Evolutionary conservation across 352 stramenopile species (phyloP).

Genomic region (Globisporangium recalcitrans): DNA sequence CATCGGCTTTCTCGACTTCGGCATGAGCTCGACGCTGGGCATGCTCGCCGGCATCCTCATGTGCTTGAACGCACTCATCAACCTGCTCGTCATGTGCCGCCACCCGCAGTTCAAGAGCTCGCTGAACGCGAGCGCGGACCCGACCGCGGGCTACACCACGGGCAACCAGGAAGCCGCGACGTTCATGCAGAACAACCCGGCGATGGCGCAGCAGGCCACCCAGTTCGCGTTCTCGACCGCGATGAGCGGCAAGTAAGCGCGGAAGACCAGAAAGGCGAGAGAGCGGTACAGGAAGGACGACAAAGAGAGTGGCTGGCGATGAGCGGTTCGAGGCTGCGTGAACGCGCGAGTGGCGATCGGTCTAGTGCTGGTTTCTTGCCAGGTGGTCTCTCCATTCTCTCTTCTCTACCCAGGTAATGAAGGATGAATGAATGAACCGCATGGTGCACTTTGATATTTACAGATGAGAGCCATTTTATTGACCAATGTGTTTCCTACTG

Average conservation of each 20-base stretch:
- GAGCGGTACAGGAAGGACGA: neutral
- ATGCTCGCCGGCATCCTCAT: conserved; percentile 74
- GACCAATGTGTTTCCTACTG: neutral
- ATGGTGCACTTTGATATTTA: neutral
- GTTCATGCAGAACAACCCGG: conserved; percentile 81
- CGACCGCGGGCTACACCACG: conserved; percentile 73
- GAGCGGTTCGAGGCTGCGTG: neutral
- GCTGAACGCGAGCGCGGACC: conserved; percentile 66
- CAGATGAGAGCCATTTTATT: neutral
- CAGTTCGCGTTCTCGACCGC: conserved; percentile 75
- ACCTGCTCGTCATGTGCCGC: conserved; percentile 83
- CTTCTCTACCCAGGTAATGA: neutral
- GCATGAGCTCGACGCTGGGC: conserved; percentile 76
- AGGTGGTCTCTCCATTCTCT: neutral
- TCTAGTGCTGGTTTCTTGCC: neutral
- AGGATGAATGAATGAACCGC: neutral
- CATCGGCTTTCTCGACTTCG: conserved; percentile 86
- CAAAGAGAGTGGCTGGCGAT: neutral
- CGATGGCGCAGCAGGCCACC: conserved; percentile 65
- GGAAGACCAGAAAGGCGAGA: neutral
- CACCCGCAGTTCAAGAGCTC: conserved; percentile 83
- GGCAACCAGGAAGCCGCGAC: conserved; percentile 74
- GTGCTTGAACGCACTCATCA: conserved; percentile 85
- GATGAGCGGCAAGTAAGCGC: conserved; percentile 17
- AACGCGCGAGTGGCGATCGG: neutral